Evolutionary conservation across 2,329 filamentous ascomycete genomes (phyloP).

Genomic region (Passalora sequoiae): DNA sequence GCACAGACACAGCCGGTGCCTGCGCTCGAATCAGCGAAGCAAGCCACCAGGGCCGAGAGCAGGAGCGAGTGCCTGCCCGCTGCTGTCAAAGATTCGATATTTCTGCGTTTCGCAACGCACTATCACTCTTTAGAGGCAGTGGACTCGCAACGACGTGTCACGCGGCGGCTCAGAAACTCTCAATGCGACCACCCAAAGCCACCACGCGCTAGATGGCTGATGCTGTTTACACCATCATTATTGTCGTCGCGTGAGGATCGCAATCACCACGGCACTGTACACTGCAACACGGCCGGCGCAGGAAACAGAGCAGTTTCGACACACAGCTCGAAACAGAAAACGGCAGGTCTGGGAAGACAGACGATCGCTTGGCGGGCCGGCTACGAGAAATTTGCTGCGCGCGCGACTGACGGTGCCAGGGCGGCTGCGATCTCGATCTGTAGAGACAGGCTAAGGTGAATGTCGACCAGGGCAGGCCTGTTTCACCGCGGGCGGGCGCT

Average conservation of each 20-base stretch:
- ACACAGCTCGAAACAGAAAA: background rate
- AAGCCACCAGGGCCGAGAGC: background rate
- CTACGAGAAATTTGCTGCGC: constrained; percentile 1
- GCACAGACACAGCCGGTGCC: background rate
- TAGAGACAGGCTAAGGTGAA: background rate
- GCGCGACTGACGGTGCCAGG: background rate
- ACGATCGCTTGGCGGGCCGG: background rate
- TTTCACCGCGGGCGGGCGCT: constrained; percentile 4
- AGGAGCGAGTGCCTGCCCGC: background rate
- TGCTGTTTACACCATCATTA: background rate
- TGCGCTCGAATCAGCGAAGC: background rate
- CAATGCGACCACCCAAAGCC: background rate
- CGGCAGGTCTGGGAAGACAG: background rate
- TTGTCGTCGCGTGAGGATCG: constrained; percentile 6
- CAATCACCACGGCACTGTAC: constrained; percentile 1
- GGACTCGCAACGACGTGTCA: background rate
- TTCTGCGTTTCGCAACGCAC: background rate
- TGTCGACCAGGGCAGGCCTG: background rate
- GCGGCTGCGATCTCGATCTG: constrained; percentile 3
- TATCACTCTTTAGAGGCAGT: background rate
- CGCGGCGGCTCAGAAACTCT: background rate
- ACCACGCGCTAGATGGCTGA: background rate
- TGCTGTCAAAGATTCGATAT: background rate
- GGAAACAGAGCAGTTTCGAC: background rate
- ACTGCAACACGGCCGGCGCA: background rate